phyloP scores from a whole-genome alignment of 2,329 filamentous ascomycete species.

The Scedosporium dehoogii region DNA sequence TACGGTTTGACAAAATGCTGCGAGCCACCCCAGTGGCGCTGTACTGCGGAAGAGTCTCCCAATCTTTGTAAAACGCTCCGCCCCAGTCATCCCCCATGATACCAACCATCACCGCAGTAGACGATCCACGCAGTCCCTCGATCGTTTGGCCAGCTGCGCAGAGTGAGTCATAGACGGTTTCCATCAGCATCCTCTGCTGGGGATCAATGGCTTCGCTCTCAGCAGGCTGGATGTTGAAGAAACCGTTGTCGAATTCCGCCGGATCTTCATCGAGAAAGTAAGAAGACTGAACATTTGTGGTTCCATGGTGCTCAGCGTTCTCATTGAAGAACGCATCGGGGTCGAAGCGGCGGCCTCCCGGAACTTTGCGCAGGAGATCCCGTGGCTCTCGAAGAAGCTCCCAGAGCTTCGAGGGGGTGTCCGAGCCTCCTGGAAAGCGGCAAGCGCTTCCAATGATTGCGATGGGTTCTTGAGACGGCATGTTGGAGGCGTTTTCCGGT shows the following conservation, averaged over 20 bases:
- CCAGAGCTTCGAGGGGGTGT: slow-evolving; percentile 33
- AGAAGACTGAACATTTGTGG: background rate
- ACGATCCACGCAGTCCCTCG: slow-evolving; percentile 12
- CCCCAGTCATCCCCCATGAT: slow-evolving; percentile 16
- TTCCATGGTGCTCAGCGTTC: slow-evolving; percentile 4
- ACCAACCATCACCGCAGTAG: slow-evolving; percentile 19
- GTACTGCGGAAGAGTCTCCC: slow-evolving; percentile 23
- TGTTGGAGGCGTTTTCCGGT: no score
- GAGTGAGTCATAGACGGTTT: slow-evolving; percentile 17
- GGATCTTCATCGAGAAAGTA: slow-evolving; percentile 19
- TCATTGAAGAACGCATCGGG: slow-evolving; percentile 27
- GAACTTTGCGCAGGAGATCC: slow-evolving; percentile 27
- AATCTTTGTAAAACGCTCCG: slow-evolving; percentile 14
- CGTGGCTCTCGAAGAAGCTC: slow-evolving; percentile 19
- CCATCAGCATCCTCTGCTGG: slow-evolving; percentile 18
- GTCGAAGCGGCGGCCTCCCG: slow-evolving; percentile 34
- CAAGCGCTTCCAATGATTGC: slow-evolving; percentile 33
- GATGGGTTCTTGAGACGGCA: background rate
- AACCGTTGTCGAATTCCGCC: slow-evolving; percentile 15
- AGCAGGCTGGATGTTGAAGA: slow-evolving; percentile 13
- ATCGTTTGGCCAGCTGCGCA: slow-evolving; percentile 22
- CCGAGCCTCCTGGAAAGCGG: slow-evolving; percentile 32
- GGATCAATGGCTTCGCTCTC: slow-evolving; percentile 18
- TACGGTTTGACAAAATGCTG: slow-evolving; percentile 43
- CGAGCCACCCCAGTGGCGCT: slow-evolving; percentile 39